Evolutionary conservation across 2,329 filamentous ascomycete species (phyloP).

Genomic region (Calonectria multiphialidica): DNA sequence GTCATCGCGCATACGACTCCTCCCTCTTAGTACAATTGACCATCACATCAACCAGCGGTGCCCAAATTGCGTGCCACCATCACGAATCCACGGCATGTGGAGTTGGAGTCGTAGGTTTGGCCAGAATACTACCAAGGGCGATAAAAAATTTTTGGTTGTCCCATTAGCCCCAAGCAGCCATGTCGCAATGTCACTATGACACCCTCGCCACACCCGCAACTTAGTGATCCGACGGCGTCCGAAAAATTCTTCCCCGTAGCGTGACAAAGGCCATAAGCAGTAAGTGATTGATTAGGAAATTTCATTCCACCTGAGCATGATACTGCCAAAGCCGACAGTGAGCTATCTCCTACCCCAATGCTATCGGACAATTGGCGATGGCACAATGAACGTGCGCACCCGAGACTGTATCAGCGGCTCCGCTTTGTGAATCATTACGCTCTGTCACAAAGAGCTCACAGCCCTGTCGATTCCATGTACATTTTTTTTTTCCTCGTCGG

Average conservation of each 20-base stretch:
- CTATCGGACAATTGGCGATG: neutral
- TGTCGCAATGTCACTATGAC: neutral
- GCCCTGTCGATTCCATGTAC: neutral
- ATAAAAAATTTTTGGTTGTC: neutral
- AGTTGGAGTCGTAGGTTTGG: neutral
- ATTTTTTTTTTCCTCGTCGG: neutral
- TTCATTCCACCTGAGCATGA: neutral
- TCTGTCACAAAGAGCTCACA: slow-evolving; percentile 21
- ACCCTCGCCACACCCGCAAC: neutral
- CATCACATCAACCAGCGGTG: neutral
- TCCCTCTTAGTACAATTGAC: neutral
- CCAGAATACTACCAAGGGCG: neutral
- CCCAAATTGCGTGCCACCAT: neutral
- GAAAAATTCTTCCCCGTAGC: neutral
- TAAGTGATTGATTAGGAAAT: neutral
- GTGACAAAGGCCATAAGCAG: neutral
- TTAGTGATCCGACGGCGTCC: neutral
- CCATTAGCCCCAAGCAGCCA: neutral
- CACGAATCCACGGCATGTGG: neutral
- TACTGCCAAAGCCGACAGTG: neutral
- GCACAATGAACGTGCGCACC: neutral
- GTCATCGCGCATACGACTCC: slow-evolving; percentile 13
- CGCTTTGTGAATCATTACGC: slow-evolving; percentile 24
- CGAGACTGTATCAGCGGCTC: slow-evolving; percentile 12
- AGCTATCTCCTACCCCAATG: neutral